Conservation (phyloP, 2,329 filamentous ascomycete species). For the Trichoderma atroviride region DNA sequence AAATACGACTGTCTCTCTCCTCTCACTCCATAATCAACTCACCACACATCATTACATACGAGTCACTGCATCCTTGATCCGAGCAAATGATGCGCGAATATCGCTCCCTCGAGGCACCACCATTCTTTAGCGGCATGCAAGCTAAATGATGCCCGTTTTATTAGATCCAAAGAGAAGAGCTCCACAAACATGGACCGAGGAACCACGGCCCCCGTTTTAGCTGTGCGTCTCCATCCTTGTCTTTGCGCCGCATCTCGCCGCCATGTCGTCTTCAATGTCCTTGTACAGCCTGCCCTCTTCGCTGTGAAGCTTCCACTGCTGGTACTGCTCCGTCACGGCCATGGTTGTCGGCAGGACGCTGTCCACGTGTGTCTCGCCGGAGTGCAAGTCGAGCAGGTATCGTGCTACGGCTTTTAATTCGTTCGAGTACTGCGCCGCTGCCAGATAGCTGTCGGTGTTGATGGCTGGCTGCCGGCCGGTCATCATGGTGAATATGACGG, state of each 20-base stretch:
- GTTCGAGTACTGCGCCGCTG: slow-evolving; percentile 36
- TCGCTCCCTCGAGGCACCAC: background rate
- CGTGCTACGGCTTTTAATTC: slow-evolving; percentile 33
- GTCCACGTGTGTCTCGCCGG: slow-evolving; percentile 4
- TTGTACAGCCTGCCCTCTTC: slow-evolving; percentile 38
- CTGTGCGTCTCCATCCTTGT: background rate
- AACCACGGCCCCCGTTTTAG: background rate
- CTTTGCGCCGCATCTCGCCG: slow-evolving; percentile 17
- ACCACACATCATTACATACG: background rate
- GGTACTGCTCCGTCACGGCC: slow-evolving; percentile 34
- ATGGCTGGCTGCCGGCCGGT: slow-evolving; percentile 33
- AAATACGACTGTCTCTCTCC: background rate
- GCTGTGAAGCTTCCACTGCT: slow-evolving; percentile 37
- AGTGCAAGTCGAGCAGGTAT: slow-evolving; percentile 33
- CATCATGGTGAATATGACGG: slow-evolving; percentile 49
- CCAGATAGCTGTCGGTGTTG: slow-evolving; percentile 38
- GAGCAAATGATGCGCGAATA: background rate
- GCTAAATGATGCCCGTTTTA: background rate
- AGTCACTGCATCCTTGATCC: background rate
- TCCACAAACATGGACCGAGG: background rate
- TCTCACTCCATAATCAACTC: background rate
- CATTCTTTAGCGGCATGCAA: background rate
- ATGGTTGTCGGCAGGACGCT: slow-evolving; percentile 27
- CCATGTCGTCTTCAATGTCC: slow-evolving; percentile 37
- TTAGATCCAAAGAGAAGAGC: background rate